Evolutionary conservation across 305 asterid genomes (phyloP).

Genomic region (Fraxinus velutina): DNA sequence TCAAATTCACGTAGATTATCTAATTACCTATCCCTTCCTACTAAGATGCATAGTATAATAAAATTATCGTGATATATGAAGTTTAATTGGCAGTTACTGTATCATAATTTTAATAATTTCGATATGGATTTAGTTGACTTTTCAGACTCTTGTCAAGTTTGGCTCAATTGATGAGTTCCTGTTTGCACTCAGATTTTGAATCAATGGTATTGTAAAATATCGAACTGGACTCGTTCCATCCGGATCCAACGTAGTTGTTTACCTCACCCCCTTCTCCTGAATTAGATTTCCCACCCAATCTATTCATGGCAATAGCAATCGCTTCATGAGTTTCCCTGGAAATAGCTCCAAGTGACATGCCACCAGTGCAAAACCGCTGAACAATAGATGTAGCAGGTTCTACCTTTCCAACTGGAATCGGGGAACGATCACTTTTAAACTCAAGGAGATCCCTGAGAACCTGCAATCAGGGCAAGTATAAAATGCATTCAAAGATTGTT

Average conservation of each 20-base stretch:
- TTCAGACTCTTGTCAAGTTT: not conserved
- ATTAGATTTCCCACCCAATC: constrained; percentile 94
- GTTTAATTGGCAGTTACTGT: not conserved
- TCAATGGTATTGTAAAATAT: not conserved
- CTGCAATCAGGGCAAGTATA: constrained; percentile 41
- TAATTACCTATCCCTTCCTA: not conserved
- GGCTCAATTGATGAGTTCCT: not conserved
- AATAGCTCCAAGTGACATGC: constrained; percentile 99
- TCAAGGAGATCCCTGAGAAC: constrained; percentile 96
- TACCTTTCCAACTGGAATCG: constrained; percentile 93
- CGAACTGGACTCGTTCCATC: not conserved
- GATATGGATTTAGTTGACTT: not conserved
- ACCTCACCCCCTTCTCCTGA: constrained; percentile 99
- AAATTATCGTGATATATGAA: not conserved
- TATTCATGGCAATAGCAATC: constrained; percentile 97
- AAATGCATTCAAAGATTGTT: constrained; percentile 5
- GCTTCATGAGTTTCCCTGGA: constrained; percentile 99
- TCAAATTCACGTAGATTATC: not conserved
- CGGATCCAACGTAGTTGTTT: constrained; percentile 23
- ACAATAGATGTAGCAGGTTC: constrained; percentile 92
- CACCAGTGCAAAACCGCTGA: constrained; percentile 96
- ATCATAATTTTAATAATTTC: not conserved
- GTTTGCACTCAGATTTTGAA: not conserved
- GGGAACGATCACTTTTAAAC: constrained; percentile 74
- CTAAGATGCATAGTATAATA: not conserved